These are phyloP conservation scores for Haplosporangium sp. DNA, from an alignment of 371 early-diverging fungal species.

Conservation along the genomic window DNA sequence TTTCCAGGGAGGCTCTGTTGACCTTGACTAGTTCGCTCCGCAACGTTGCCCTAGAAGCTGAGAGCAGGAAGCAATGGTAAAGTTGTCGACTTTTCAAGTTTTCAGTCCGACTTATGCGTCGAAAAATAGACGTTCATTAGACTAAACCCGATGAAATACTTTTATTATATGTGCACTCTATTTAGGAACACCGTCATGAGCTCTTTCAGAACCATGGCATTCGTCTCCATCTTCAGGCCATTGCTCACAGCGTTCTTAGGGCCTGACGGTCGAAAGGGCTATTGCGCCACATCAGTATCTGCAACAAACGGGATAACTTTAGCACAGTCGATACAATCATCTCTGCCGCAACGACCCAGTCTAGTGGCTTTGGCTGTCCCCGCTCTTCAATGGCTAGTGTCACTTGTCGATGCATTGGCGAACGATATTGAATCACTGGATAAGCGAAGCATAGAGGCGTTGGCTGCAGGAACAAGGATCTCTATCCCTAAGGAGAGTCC, in stretches of 20 bases:
- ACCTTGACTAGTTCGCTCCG: conserved; percentile 26
- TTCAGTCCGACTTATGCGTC: no score
- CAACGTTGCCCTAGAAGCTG: conserved; percentile 28
- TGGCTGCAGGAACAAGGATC: background rate
- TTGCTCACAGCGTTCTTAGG: conserved; percentile 34
- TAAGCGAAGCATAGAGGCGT: no score
- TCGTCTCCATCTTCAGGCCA: conserved; percentile 21
- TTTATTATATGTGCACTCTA: background rate
- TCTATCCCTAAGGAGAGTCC: background rate
- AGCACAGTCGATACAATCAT: background rate
- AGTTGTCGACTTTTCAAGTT: background rate
- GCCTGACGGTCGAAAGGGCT: background rate
- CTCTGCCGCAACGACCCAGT: conserved; percentile 6
- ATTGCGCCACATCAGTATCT: background rate
- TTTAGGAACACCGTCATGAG: conserved; percentile 28
- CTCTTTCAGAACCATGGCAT: conserved; percentile 25
- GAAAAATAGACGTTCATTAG: no score
- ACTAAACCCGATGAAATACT: background rate
- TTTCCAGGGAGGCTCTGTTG: conserved; percentile 11
- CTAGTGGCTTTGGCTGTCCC: conserved; percentile 26
- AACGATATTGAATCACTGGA: conserved; percentile 11
- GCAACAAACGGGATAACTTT: background rate
- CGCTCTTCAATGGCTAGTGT: conserved; percentile 17
- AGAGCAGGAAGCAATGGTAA: conserved; percentile 27
- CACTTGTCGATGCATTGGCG: conserved; percentile 14